Conservation (phyloP, 2,329 filamentous ascomycete species). For the Aschersonia sp. region DNA sequence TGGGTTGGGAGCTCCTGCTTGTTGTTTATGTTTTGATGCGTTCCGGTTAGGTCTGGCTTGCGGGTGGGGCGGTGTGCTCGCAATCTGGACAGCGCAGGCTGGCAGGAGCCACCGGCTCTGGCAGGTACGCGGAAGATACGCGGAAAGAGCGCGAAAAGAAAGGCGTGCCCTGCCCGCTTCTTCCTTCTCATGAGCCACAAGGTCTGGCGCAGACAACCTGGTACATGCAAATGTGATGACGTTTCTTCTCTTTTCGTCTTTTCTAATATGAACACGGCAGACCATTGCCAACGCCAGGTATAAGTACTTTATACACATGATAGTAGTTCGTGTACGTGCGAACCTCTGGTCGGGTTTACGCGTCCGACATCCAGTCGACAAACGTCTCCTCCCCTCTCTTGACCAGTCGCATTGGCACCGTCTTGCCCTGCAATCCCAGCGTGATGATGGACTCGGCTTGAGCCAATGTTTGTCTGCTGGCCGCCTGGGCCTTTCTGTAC, state of each 20-base stretch:
- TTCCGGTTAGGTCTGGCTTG: neutral
- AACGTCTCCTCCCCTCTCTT: conserved; percentile 59
- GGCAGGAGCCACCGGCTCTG: neutral
- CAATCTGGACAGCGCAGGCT: neutral
- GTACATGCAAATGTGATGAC: too few relatives aligned
- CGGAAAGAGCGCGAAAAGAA: too few relatives aligned
- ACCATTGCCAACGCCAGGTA: too few relatives aligned
- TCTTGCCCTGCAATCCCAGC: conserved; percentile 49
- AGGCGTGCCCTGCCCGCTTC: too few relatives aligned
- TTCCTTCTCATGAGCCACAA: too few relatives aligned
- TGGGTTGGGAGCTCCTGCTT: neutral
- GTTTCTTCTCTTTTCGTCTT: too few relatives aligned
- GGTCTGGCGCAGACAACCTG: too few relatives aligned
- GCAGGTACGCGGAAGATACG: too few relatives aligned
- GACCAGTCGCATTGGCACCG: conserved; percentile 54
- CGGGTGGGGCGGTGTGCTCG: neutral
- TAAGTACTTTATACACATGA: too few relatives aligned
- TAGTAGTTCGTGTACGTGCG: too few relatives aligned
- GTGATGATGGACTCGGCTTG: conserved; percentile 52
- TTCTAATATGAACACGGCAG: too few relatives aligned
- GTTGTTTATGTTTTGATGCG: conserved; percentile 7
- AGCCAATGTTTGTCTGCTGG: conserved; percentile 35
- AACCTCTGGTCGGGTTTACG: neutral
- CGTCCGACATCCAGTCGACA: conserved; percentile 22
- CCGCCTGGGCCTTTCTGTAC: conserved; percentile 46